phyloP scores from a whole-genome alignment of 768 basidiomycete species.

The Amanita phalloides region DNA sequence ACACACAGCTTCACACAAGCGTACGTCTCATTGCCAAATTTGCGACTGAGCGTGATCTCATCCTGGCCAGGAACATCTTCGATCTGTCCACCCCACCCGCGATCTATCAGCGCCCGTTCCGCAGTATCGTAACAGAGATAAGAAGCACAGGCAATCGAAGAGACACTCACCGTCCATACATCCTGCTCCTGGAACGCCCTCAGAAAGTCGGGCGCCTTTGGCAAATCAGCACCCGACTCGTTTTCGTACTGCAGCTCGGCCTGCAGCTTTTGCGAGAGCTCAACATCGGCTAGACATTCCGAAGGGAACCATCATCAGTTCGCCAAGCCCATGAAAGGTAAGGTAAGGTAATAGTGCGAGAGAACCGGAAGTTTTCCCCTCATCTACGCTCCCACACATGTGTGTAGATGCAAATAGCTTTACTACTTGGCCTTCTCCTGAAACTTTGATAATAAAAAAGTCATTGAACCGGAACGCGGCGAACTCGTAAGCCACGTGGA shows the following conservation, averaged over 20 bases:
- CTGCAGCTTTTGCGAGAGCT: constrained; percentile 61
- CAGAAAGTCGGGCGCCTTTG: constrained; percentile 60
- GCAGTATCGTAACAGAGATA: not conserved
- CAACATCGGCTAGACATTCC: constrained; percentile 49
- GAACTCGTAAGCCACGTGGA: not conserved
- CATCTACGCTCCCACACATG: not conserved
- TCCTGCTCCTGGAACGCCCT: constrained; percentile 61
- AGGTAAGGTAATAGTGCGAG: not conserved
- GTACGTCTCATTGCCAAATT: constrained; percentile 85
- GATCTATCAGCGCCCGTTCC: not conserved
- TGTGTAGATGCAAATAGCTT: not conserved
- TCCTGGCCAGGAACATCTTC: constrained; percentile 63
- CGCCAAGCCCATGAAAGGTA: not conserved
- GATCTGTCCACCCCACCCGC: constrained; percentile 33
- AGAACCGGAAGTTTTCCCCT: not conserved
- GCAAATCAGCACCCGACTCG: constrained; percentile 32
- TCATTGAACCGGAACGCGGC: not conserved
- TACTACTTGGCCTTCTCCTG: not conserved
- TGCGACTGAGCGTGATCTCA: constrained; percentile 72
- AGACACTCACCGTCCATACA: constrained; percentile 61
- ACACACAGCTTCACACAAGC: constrained; percentile 18
- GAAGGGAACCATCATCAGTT: constrained; percentile 2
- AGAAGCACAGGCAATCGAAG: not conserved
- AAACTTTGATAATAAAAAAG: not conserved
- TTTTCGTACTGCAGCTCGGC: constrained; percentile 85